Evolutionary conservation across 805 yeast genomes (phyloP), one percentile per base, ranked within the genome.

Genomic region (Jamesozyma rosinii): DNA sequence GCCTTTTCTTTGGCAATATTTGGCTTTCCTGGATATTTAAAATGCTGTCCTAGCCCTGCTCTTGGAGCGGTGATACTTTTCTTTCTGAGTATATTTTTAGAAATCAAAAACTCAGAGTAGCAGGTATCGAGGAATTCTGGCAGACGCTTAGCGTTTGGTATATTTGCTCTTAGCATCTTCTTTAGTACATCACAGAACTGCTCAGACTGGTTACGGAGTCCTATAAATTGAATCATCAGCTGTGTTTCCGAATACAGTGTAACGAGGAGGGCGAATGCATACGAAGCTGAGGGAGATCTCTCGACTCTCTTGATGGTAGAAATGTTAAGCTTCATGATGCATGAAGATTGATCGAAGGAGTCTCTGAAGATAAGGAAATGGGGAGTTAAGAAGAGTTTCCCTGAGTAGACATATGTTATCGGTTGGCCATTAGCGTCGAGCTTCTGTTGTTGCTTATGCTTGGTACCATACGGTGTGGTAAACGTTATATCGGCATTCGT

Each of bases 21-120:
- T 3, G 94, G 75, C 58, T 86, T 87, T 0, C 98, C 98, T 0
- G 98, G 98, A 59, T 81, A 92, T 50, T 84, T 82, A 65, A 79
- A 90, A 11, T 66, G 65, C 55, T 83, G 75, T 0, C 99, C 99
- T 20, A 92, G 68, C 0, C 99, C 99, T 20, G 94, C 94, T 8
- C 69, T 66, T 0, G 94, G 88, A 0, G 87, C 77, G 3, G 58
- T 58, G 1, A 71, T 71, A 9, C 77, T 63, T 29, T 53, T 56
- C 35, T 56, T 55, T 24, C 58, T 55, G 2, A 58, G 51, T 5
- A 63, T 53, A 46, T 67, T 66, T 39, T 76, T 73, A 49, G 79
- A 79, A 47, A 81, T 76, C 33, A 81, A 70, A 38, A 89, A 90
- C 60, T 90, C 97, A 0, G 97, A 89, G 61, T 88, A 90, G 44